Percentiles rank a stretch among this genome's conserved stretches.
Evolutionary conservation across 345 rosid species (phyloP).

Genomic region (Aegle marmelos): DNA sequence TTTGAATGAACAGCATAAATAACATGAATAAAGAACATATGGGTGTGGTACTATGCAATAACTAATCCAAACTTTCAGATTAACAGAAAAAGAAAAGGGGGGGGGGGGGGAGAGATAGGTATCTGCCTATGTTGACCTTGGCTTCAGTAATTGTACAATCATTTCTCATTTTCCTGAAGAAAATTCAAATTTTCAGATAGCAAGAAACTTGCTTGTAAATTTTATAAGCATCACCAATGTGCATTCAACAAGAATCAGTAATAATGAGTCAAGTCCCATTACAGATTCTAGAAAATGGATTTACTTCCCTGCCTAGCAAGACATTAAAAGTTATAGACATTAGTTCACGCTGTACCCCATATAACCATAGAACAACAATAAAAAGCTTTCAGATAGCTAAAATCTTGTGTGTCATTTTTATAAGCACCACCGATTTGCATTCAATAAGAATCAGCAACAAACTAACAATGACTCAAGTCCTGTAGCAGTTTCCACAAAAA

Average conservation of each 20-base stretch:
- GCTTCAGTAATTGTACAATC: background rate
- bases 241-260: background rate
- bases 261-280: background rate
- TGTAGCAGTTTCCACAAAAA: background rate
- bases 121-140: background rate
- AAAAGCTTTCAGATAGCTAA: background rate
- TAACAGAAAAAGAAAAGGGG: background rate
- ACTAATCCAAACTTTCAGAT: background rate
- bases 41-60: background rate
- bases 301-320: background rate
- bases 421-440: background rate
- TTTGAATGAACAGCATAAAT: conserved; percentile 3
- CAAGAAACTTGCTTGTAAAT: background rate
- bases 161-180: background rate
- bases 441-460: background rate
- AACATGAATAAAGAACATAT: conserved; percentile 4
- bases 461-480: background rate
- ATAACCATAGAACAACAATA: background rate
- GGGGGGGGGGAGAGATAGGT: background rate
- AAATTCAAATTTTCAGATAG: background rate
- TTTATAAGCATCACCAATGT: background rate
- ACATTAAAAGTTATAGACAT: background rate
- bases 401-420: background rate
- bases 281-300: background rate
- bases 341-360: background rate